A percentile compares a stretch with the other conserved stretches of the same genome.
Evolutionary conservation across 75 land plant species (phyloP).

Genomic region (Sequoia sempervirens): DNA sequence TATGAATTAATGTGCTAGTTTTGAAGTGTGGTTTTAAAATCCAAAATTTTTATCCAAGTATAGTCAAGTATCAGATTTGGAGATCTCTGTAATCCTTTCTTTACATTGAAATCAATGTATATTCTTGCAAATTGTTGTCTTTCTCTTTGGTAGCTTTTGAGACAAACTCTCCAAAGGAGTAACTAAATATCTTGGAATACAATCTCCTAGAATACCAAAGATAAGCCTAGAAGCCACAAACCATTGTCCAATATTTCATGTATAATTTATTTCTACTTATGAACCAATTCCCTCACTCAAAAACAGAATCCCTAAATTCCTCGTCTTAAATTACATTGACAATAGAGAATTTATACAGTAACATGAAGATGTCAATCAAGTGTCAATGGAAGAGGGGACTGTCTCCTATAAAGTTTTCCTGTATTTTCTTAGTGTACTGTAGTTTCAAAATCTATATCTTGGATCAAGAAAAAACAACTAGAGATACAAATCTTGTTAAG

Average conservation of each 20-base stretch:
- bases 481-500: not conserved
- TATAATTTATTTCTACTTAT: too few species aligned
- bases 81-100: not conserved
- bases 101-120: not conserved
- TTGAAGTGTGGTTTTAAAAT: too few species aligned
- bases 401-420: not conserved
- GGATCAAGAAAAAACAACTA: not conserved
- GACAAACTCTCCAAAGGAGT: too few species aligned
- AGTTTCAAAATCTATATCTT: not conserved
- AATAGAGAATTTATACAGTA: not conserved
- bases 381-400: not conserved
- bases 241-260: too few species aligned
- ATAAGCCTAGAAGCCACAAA: too few species aligned
- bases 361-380: not conserved
- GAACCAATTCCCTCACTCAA: too few species aligned
- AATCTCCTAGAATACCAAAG: too few species aligned
- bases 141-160: too few species aligned
- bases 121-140: too few species aligned
- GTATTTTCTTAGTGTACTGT: not conserved
- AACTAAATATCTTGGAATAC: too few species aligned
- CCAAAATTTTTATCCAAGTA: not conserved
- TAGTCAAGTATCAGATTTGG: not conserved
- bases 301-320: too few species aligned
- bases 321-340: too few species aligned
- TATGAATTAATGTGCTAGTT: not conserved